A percentile compares a stretch with the other conserved stretches of the same genome.
phyloP scores from a whole-genome alignment of 2,329 filamentous ascomycete genomes.

The Ophiostoma sp. region DNA sequence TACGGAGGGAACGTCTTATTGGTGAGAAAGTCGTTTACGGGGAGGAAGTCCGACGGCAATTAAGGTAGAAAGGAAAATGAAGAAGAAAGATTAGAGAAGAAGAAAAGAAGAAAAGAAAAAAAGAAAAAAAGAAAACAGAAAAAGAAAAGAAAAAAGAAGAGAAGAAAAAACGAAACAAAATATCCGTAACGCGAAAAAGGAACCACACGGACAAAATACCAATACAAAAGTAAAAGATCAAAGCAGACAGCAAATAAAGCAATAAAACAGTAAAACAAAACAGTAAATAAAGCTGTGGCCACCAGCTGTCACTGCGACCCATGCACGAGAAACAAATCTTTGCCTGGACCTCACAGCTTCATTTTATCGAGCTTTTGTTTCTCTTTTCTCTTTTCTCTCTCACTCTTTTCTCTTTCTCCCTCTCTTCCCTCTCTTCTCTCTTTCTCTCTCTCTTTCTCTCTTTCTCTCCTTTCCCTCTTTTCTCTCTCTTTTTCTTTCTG shows the following conservation, averaged over 20 bases:
- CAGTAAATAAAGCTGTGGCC: neutral
- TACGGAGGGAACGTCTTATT: neutral
- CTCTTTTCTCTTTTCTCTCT: neutral
- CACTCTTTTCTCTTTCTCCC: neutral
- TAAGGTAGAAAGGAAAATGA: conserved; percentile 13
- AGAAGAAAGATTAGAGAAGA: neutral
- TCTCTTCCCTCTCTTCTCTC: neutral
- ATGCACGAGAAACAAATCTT: neutral
- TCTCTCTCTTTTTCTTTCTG: conserved; percentile 18
- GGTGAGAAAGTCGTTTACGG: neutral
- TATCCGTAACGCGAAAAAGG: too few species aligned
- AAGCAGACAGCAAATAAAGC: neutral
- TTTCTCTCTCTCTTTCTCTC: neutral
- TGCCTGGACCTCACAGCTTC: neutral
- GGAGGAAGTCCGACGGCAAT: neutral
- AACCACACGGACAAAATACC: too few species aligned
- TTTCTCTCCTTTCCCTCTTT: neutral
- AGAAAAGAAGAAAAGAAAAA: neutral
- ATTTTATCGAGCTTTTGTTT: neutral
- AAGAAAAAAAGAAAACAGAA: neutral
- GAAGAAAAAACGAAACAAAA: neutral
- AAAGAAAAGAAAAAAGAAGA: neutral
- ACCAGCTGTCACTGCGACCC: conserved; percentile 2
- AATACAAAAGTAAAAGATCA: neutral
- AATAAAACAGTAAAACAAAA: neutral